Conservation (phyloP, 306 rosid species). For the Sicyos baderoa region DNA sequence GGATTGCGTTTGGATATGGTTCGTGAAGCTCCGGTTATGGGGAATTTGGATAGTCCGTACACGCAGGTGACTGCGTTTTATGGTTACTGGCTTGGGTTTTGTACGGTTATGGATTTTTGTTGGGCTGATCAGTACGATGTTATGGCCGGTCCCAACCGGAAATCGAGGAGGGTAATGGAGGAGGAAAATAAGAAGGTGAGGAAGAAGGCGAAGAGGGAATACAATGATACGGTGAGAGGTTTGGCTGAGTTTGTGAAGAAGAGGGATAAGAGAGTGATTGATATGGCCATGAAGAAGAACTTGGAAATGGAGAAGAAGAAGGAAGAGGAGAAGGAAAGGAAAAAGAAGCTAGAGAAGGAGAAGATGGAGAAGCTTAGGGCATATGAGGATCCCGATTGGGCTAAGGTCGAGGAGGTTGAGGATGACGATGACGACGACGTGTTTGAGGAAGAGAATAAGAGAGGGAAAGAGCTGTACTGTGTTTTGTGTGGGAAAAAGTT, state of each 20-base stretch:
- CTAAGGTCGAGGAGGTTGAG: conserved; percentile 38
- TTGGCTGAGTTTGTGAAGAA: conserved; percentile 92
- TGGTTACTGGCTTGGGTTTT: conserved; percentile 69
- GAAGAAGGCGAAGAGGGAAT: conserved; percentile 82
- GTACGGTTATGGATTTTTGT: conserved; percentile 77
- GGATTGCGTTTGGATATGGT: conserved; percentile 51
- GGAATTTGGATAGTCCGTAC: conserved; percentile 68
- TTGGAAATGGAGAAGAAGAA: conserved; percentile 59
- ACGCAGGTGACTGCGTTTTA: conserved; percentile 76
- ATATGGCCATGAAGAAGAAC: conserved; percentile 69
- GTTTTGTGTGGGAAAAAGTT: conserved; percentile 93
- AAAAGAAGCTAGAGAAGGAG: conserved; percentile 61
- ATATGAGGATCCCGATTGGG: conserved; percentile 79
- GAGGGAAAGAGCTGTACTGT: conserved; percentile 69
- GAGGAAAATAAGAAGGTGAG: conserved; percentile 86
- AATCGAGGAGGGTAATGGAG: conserved; percentile 79
- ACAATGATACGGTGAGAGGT: conserved; percentile 75
- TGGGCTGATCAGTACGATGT: conserved; percentile 83
- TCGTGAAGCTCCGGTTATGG: conserved; percentile 69
- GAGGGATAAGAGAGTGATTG: conserved; percentile 92
- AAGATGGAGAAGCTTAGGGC: conserved; percentile 56
- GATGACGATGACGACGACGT: conserved; percentile 19
- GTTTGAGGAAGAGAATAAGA: conserved; percentile 34
- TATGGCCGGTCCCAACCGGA: conserved; percentile 67
- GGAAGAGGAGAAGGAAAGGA: conserved; percentile 66